These are phyloP conservation scores for Termitomyces sp. DNA, from an alignment of 768 basidiomycete species.

Conservation along the genomic window DNA sequence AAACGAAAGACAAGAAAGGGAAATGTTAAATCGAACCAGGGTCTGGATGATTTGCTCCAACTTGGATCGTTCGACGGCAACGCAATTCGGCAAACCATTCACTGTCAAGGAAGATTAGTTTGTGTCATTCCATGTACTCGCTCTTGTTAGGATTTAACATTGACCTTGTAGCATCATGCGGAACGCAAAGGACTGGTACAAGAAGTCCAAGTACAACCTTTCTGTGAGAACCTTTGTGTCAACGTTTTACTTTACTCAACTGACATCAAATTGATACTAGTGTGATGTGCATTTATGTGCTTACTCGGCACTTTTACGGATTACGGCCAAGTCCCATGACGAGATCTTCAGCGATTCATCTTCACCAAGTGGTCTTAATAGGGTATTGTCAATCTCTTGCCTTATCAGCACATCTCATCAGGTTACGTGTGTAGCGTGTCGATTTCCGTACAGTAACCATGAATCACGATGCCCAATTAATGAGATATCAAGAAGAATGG, in stretches of 20 bases:
- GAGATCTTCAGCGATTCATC: constrained; percentile 69
- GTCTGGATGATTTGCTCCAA: constrained; percentile 92
- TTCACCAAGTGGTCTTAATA: constrained; percentile 64
- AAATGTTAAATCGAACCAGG: constrained; percentile 79
- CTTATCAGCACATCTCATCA: constrained; percentile 2
- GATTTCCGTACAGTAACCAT: constrained; percentile 64
- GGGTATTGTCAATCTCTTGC: constrained; percentile 29
- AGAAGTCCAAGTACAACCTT: constrained; percentile 55
- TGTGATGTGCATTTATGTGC: constrained; percentile 74
- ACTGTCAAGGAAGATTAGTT: constrained; percentile 84
- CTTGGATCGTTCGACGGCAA: constrained; percentile 81
- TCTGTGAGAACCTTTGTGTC: constrained; percentile 29
- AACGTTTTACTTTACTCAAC: neutral
- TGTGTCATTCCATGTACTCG: constrained; percentile 17
- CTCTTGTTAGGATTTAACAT: neutral
- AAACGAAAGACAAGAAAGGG: constrained; percentile 72
- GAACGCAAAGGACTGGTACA: constrained; percentile 72
- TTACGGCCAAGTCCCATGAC: constrained; percentile 71
- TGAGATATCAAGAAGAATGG: constrained; percentile 64
- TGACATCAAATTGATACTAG: constrained; percentile 24
- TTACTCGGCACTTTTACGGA: constrained; percentile 62
- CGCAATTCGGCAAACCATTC: constrained; percentile 85
- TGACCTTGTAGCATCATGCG: constrained; percentile 49
- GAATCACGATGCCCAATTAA: constrained; percentile 52
- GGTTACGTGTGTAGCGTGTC: constrained; percentile 38